Evolutionary conservation across 768 basidiomycete genomes (phyloP).

Genomic region (Tricholoma flavovirens): DNA sequence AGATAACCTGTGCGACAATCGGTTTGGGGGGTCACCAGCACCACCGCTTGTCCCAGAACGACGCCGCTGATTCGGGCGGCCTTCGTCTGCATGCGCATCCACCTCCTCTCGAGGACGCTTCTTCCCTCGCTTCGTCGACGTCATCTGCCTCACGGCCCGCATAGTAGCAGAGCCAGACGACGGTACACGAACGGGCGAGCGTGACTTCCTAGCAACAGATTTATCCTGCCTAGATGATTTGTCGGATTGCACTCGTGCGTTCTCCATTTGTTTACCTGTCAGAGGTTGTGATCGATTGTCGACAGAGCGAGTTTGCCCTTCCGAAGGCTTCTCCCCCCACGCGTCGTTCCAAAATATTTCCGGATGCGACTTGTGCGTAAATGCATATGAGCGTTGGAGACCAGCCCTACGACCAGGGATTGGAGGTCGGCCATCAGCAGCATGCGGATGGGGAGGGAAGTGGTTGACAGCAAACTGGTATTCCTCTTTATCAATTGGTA

Average conservation of each 20-base stretch:
- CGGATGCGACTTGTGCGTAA: background rate
- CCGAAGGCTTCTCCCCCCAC: background rate
- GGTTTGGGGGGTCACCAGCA: background rate
- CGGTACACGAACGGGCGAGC: background rate
- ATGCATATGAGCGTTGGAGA: background rate
- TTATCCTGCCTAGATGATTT: background rate
- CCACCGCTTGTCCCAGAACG: background rate
- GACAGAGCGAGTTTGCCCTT: background rate
- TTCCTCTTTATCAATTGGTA: background rate
- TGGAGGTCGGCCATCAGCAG: background rate
- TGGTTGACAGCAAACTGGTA: background rate
- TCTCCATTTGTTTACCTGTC: background rate
- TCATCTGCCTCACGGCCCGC: background rate
- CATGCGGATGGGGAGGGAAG: background rate
- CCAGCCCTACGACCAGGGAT: background rate
- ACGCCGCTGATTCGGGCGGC: background rate
- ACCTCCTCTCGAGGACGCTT: constrained; percentile 5
- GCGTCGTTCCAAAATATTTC: background rate
- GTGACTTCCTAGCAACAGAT: background rate
- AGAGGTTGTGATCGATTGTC: background rate
- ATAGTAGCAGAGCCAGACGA: background rate
- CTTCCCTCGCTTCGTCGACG: constrained; percentile 1
- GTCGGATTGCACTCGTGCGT: background rate
- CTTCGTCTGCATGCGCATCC: background rate
- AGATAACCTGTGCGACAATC: background rate